Evolutionary conservation across 345 rosid genomes (phyloP).

Genomic region (Rhodamnia rubescens): DNA sequence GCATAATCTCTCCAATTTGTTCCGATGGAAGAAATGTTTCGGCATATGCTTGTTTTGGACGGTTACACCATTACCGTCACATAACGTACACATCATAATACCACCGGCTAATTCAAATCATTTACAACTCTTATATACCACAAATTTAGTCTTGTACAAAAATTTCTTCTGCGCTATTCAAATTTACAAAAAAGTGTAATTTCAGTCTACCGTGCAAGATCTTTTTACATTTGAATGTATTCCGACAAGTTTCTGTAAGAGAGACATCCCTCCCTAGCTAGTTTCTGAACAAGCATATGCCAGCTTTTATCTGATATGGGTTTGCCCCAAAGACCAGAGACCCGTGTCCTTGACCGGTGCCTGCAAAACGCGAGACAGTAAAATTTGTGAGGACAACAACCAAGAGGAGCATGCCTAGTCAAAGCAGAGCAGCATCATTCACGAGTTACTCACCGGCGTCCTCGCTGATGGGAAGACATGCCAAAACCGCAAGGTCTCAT

Average conservation of each 20-base stretch:
- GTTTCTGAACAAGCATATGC: not conserved
- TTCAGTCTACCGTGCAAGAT: not conserved
- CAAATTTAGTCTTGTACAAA: not conserved
- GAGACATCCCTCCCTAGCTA: not conserved
- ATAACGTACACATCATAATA: not conserved
- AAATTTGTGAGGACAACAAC: not conserved
- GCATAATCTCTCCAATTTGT: not conserved
- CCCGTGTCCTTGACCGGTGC: constrained; percentile 84
- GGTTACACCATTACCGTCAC: no score
- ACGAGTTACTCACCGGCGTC: constrained; percentile 39
- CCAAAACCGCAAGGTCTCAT: constrained; percentile 93
- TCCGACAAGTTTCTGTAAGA: not conserved
- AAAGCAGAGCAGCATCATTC: not conserved
- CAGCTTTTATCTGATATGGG: constrained; percentile 57
- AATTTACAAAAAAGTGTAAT: not conserved
- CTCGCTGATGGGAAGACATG: constrained; percentile 81
- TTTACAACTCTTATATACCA: not conserved
- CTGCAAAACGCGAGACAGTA: constrained; percentile 23
- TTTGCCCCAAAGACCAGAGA: constrained; percentile 88
- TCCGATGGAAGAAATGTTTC: not conserved
- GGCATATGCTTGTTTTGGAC: not conserved
- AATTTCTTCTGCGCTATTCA: not conserved
- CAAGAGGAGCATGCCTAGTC: not conserved
- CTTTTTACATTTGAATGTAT: not conserved
- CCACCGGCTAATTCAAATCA: not conserved